Evolutionary conservation across 2,329 filamentous ascomycete genomes (phyloP).

Genomic region (Talaromyces sp.): DNA sequence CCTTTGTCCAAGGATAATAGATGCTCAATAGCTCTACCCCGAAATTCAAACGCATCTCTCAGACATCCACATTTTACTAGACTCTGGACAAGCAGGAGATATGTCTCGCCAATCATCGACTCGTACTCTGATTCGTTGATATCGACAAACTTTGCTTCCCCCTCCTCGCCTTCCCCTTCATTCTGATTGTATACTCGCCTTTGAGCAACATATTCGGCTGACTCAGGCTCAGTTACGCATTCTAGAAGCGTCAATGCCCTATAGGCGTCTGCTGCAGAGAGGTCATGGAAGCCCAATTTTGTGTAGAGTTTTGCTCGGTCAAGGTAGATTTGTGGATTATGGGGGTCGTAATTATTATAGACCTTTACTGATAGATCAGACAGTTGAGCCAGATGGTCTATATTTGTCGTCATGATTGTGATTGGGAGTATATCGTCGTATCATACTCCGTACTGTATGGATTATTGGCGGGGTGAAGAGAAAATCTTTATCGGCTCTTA

Average conservation of each 20-base stretch:
- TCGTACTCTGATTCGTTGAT: slow-evolving; percentile 36
- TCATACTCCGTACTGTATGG: neutral
- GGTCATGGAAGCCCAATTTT: slow-evolving; percentile 78
- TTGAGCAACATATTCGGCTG: slow-evolving; percentile 76
- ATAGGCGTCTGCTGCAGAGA: slow-evolving; percentile 87
- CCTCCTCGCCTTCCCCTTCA: slow-evolving; percentile 25
- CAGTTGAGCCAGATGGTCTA: neutral
- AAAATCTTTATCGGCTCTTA: slow-evolving; percentile 9
- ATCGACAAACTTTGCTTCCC: slow-evolving; percentile 23
- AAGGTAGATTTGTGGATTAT: slow-evolving; percentile 41
- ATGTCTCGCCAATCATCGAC: slow-evolving; percentile 34
- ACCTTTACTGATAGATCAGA: neutral
- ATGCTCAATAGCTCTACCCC: slow-evolving; percentile 28
- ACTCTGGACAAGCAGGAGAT: slow-evolving; percentile 35
- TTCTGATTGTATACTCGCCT: slow-evolving; percentile 21
- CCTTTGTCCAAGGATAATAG: slow-evolving; percentile 11
- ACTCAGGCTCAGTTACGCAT: slow-evolving; percentile 67
- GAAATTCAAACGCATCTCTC: slow-evolving; percentile 41
- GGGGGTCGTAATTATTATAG: slow-evolving; percentile 29
- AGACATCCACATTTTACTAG: slow-evolving; percentile 39
- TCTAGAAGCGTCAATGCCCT: slow-evolving; percentile 83
- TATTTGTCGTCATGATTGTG: neutral
- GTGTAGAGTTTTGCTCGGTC: slow-evolving; percentile 66
- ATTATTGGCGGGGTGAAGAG: neutral
- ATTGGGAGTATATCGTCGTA: neutral